Base-by-base conservation (phyloP, 2,329 filamentous ascomycete species). In the Helminthosporium solani region DNA sequence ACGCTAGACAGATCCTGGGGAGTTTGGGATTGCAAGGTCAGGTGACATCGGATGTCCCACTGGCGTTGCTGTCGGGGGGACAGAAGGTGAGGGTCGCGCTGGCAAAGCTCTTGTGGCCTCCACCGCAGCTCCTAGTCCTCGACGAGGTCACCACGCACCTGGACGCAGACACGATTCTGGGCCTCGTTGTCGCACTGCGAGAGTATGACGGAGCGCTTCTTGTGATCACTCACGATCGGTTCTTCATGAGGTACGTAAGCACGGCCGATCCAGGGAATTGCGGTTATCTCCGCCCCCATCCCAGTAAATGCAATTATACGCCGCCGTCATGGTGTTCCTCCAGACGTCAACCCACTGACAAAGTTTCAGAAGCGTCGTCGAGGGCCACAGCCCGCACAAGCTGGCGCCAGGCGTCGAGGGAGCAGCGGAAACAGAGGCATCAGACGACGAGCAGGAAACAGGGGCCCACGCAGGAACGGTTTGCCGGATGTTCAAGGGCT, bases 141-240 rank as follows among this genome's bases (percentile, higher is more conserved):
- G 88, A 92, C 63, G 90, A 90, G 66, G 85, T 90, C 19, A 94
- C 88, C 6, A 92, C 89, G 1, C 90, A 95, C 73, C 76, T 95
- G 33, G 90, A 95, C 64, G 88, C 87, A 51, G 83, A 94, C 70
- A 92, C 87, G 0, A 87, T 92, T 19, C 80, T 82, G 7, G 87
- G 86, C 2, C 70, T 95, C 44, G 78, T 86, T 1, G 76, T 80
- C 19, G 86, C 85, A 2, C 66, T 95, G 52, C 76, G 78, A 12
- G 72, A 72, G 2, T 95, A 87, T 78, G 79, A 84, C 44, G 89
- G 89, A 0, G 88, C 88, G 0, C 78, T 94, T 3, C 71, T 95
- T 31, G 72, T 94, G 4, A 85, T 94, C 3, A 90, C 84, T 28
- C 90, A 95, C 72, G 89, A 95, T 66, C 78, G 90, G 25, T 95